Evolutionary conservation across 176 grass and related monocot genomes (phyloP).

Genomic region (Echinochloa phyllopogon): DNA sequence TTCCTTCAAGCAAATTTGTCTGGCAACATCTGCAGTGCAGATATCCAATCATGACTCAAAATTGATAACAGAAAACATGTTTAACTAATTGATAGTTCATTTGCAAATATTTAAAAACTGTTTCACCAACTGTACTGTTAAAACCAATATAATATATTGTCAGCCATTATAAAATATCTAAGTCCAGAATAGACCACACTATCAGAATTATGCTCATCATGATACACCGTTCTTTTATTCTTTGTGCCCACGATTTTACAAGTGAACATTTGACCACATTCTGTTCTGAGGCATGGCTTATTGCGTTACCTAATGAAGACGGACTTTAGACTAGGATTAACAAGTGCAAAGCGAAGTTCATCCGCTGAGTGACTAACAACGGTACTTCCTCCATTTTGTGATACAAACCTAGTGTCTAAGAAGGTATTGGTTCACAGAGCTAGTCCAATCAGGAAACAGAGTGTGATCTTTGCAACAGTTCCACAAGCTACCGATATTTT

Average conservation of each 20-base stretch:
- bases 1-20: background rate
- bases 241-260: background rate
- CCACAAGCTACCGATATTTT: background rate
- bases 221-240: slow-evolving; percentile 8
- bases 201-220: background rate
- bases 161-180: slow-evolving; percentile 3
- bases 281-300: background rate
- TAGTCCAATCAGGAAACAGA: background rate
- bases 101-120: background rate
- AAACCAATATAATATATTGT: too few relatives aligned
- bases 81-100: background rate
- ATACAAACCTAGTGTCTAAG: background rate
- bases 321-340: too few relatives aligned
- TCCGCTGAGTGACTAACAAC: background rate
- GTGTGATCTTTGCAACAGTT: background rate
- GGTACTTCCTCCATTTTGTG: background rate
- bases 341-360: background rate
- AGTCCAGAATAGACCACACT: background rate
- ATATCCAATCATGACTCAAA: background rate
- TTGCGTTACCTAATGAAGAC: background rate
- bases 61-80: background rate
- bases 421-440: background rate
- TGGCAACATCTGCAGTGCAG: background rate
- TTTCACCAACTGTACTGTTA: background rate
- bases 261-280: background rate